Conservation (phyloP, 306 rosid species). For the Styphnolobium japonicum region DNA sequence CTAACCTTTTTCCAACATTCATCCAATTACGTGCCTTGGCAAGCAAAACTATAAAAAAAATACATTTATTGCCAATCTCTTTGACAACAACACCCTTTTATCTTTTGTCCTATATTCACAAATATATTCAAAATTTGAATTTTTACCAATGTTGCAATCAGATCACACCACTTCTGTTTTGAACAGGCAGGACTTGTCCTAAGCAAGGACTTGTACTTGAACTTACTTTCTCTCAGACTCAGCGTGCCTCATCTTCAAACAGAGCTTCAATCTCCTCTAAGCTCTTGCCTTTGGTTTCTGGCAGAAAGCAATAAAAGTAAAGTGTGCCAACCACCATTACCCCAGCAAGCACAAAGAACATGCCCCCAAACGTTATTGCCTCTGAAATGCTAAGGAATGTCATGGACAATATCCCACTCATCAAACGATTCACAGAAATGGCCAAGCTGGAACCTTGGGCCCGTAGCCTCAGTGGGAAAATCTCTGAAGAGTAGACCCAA, state of each 20-base stretch:
- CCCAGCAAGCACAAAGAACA: slow-evolving; percentile 58
- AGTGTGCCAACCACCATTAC: slow-evolving; percentile 50
- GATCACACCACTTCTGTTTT: neutral
- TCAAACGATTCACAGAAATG: slow-evolving; percentile 68
- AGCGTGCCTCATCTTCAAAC: slow-evolving; percentile 42
- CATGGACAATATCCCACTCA: slow-evolving; percentile 72
- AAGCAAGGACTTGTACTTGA: neutral
- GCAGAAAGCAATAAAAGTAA: slow-evolving; percentile 65
- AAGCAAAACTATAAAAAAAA: neutral
- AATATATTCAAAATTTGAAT: neutral
- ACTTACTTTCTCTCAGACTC: neutral
- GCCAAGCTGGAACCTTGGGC: slow-evolving; percentile 76
- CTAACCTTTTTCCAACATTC: neutral
- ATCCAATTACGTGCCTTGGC: neutral
- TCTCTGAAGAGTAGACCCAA: slow-evolving; percentile 83
- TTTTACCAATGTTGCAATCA: neutral
- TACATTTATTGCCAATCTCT: neutral
- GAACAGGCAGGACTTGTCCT: neutral
- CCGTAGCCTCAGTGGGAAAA: slow-evolving; percentile 62
- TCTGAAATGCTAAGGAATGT: slow-evolving; percentile 58
- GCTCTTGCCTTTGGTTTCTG: slow-evolving; percentile 78
- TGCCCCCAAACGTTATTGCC: slow-evolving; percentile 65
- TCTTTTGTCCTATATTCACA: neutral
- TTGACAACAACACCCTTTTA: neutral
- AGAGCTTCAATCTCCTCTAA: slow-evolving; percentile 70